Evolutionary conservation across 2,329 filamentous ascomycete species (phyloP).

Genomic region (Didymella segeticola): DNA sequence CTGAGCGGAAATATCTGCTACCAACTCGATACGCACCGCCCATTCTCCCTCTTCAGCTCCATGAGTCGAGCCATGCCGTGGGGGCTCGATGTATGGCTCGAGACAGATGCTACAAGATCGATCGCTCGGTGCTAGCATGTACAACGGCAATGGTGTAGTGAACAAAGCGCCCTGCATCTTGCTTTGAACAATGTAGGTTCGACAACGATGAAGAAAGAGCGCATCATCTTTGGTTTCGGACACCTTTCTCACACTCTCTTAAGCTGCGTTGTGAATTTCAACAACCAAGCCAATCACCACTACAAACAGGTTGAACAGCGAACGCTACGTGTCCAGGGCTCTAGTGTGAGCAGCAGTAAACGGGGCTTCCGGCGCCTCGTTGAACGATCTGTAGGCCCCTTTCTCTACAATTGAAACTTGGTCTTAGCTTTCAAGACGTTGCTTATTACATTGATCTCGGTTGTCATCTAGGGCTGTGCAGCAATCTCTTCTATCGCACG

Average conservation of each 20-base stretch:
- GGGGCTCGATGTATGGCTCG: conserved; percentile 5
- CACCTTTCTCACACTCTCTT: background rate
- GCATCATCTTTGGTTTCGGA: background rate
- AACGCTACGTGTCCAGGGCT: no score
- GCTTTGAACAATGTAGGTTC: background rate
- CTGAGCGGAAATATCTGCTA: background rate
- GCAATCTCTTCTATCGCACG: background rate
- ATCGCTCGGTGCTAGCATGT: background rate
- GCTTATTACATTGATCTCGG: no score
- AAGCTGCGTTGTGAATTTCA: background rate
- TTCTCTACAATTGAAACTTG: no score
- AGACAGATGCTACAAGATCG: conserved; percentile 11
- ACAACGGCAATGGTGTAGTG: background rate
- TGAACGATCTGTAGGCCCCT: no score
- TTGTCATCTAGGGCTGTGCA: background rate
- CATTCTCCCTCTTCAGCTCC: background rate
- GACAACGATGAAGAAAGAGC: no score
- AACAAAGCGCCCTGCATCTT: conserved; percentile 5
- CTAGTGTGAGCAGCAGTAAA: no score
- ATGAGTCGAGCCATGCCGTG: background rate
- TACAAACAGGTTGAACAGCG: no score
- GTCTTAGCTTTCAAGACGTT: no score
- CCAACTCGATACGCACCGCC: conserved; percentile 12
- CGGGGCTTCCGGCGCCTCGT: no score
- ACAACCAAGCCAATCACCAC: no score